phyloP scores from a whole-genome alignment of 1,284 basidiomycete species.

The Fomes fomentarius region DNA sequence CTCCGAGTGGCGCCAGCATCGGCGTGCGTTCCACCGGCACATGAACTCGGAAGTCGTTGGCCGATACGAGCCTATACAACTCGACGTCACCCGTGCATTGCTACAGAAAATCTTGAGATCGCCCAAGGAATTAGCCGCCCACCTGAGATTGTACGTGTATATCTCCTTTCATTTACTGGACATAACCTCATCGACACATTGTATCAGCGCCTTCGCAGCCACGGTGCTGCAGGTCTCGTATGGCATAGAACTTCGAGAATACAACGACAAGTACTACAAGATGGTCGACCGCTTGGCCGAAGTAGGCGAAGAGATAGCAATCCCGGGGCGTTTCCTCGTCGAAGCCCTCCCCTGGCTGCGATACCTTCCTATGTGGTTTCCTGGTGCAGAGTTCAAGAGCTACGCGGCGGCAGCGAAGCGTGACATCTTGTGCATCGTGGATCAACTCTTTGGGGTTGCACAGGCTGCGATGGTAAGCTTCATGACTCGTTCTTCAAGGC shows the following conservation, averaged over 20 bases:
- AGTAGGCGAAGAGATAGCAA: background rate
- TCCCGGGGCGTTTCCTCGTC: slow-evolving; percentile 7
- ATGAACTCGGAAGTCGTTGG: background rate
- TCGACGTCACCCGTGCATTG: background rate
- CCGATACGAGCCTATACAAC: background rate
- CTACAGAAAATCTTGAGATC: background rate
- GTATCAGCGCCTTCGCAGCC: background rate
- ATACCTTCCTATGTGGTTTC: slow-evolving; percentile 7
- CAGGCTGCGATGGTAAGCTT: background rate
- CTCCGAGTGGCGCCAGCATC: slow-evolving; percentile 8
- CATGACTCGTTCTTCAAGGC: background rate
- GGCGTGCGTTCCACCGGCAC: slow-evolving; percentile 12
- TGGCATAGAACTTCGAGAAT: too few species aligned
- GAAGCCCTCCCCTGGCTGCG: slow-evolving; percentile 1
- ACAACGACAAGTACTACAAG: slow-evolving; percentile 1
- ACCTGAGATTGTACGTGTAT: slow-evolving; percentile 9
- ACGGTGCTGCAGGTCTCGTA: too few species aligned
- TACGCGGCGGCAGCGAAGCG: background rate
- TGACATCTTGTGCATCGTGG: background rate
- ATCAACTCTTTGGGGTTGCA: background rate
- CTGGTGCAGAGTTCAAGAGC: background rate
- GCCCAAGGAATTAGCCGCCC: background rate
- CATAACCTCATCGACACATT: background rate
- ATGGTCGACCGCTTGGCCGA: background rate
- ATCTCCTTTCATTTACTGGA: too few species aligned